Base-by-base conservation (phyloP, 2,329 filamentous ascomycete species). In the Epichloe typhina region DNA sequence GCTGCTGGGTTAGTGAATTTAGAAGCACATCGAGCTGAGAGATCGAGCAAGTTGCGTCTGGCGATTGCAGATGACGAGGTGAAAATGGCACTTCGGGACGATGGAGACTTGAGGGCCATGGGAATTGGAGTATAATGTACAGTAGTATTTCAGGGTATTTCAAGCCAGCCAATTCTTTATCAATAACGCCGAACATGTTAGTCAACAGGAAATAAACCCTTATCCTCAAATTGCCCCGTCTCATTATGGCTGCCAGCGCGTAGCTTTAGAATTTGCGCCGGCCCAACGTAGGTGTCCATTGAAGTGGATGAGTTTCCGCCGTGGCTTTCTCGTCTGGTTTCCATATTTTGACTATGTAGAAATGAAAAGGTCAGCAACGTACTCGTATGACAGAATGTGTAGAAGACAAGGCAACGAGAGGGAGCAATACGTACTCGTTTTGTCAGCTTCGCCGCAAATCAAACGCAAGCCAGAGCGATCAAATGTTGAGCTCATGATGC, bases 381-480 rank as follows among this genome's bases (percentile, higher is more conserved):
- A 59, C 69, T 60, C 66, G 59, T 15, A 44, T 2, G 15, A 15
- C 31, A 5, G n/a, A 11, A 11, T 21, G 9, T 3, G 21, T 9
- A 8, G 15, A 3, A 15, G 7, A 12, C 19, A 5, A 38, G 8
- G 19, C 2, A 1, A 15, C 40, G 11, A 26, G 2, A 36, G 9
- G 6, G 31, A 17, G 13, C 11, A 26, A 41, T 15, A 69, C 76
- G 67, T 64, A 80, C 76, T 95, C 0, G 90, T 95, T 76, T 98
- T 98, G 66, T 98, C 93, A 5, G 89, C 88, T 69, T 98, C 93
- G 44, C 94, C 94, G 19, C 86, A 90, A 56, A 98, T 95, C 59
- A 98, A 72, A 58, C 93, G 80, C 61, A 96, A 64, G 0, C 93
- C 93, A 0, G 90, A 95, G 53, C 79, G 79, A 62, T 98, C 93